Base-by-base conservation (phyloP, 352 stramenopile genomes). In the Globisporangium solare region DNA sequence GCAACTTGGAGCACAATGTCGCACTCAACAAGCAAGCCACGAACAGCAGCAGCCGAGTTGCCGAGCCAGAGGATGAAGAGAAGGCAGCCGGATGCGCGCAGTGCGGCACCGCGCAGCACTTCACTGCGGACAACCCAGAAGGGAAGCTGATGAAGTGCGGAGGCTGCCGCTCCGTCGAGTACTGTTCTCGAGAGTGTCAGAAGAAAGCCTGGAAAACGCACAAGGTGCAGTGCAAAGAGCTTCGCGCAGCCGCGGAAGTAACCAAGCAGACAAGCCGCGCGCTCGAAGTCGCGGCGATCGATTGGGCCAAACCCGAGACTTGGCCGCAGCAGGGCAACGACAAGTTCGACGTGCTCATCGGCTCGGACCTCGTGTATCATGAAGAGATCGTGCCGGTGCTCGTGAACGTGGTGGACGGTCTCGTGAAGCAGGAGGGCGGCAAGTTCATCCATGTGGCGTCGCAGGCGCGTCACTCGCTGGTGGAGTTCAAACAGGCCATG, bases 321-420 rank as follows among this genome's bases (percentile, higher is more conserved):
- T 95, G 83, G 83, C 73, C 72, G n/a, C 54, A 64, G 48, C 43
- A 50, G 37, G 63, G 70, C 15, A 60, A 67, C 31, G 27, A 49
- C 31, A 65, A 60, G 31, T 92, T 89, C 53, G 82, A 94, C 51
- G 54, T 95, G 21, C 55, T 95, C 35, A 69, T 95, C 12, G 86
- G 86, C 49, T 94, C 84, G 6, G 86, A 95, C 54, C 72, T 95
- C 20, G 83, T 95, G 32, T 95, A 95, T 54, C 82, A 94, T 51
- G 68, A 86, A 50, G 86, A 88, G 24, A 92, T 95, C 46, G 84
- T 92, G 4, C 70, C 83, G 0, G 72, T 89, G 35, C 78, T 95
- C 13, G 82, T 88, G 11, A 74, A 83, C 47, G 83, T 83, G n/a
- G 78, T 94, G 15, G 83, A 93, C 54, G 77, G 76, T 0, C 67